These are phyloP conservation scores for Solidago caesia DNA, from an alignment of 129 eudicot genomes.

Conservation along the genomic window DNA sequence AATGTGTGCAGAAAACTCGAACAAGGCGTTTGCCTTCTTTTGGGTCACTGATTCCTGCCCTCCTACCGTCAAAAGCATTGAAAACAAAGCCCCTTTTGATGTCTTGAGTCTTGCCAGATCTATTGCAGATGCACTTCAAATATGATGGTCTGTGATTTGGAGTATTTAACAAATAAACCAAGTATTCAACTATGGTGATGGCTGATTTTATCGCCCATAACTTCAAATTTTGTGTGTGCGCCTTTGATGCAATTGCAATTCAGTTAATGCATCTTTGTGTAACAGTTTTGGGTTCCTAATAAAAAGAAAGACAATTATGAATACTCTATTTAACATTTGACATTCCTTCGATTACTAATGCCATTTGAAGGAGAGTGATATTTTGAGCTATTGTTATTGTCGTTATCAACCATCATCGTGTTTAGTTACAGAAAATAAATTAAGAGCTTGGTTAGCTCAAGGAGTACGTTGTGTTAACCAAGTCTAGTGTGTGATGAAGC, in stretches of 20 bases:
- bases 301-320: slow-evolving; percentile 12
- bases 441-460: not conserved
- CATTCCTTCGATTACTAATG: not conserved
- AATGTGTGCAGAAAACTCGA: slow-evolving; percentile 33
- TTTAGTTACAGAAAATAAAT: not conserved
- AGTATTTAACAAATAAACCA: slow-evolving; percentile 23
- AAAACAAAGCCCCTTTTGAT: slow-evolving; percentile 73
- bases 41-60: slow-evolving; percentile 92
- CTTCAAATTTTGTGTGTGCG: not conserved
- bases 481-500: not conserved
- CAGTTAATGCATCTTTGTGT: slow-evolving; percentile 8
- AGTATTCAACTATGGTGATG: not conserved
- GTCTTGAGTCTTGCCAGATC: slow-evolving; percentile 83
- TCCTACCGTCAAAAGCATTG: slow-evolving; percentile 65
- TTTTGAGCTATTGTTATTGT: not conserved
- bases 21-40: slow-evolving; percentile 69
- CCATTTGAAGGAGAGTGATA: not conserved
- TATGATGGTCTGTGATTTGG: slow-evolving; percentile 32
- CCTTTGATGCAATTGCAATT: slow-evolving; percentile 24
- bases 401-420: not conserved
- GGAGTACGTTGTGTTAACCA: not conserved
- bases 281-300: slow-evolving; percentile 11
- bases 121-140: slow-evolving; percentile 87
- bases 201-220: slow-evolving; percentile 11
- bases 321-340: not conserved